Base-by-base conservation (phyloP, 306 rosid species). In the Phaseolus lunatus region DNA sequence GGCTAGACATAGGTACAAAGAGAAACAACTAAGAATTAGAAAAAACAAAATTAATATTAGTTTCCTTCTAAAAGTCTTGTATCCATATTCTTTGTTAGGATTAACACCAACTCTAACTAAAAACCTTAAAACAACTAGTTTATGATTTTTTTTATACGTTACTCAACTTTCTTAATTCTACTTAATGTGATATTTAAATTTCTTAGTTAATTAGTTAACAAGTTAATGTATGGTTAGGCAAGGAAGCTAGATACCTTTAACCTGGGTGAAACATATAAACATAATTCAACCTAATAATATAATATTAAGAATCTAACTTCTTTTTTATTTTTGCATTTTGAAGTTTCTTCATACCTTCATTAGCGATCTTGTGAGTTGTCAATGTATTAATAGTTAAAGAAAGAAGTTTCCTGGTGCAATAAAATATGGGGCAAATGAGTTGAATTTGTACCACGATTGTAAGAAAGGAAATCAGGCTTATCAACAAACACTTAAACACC, bases 391-490 rank as follows among this genome's bases (percentile, higher is more conserved):
- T 64, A 9, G 29, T 9, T 15, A 14, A 11, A 33, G 16, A 63
- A 63, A 33, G 5, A 41, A 45, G 72, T 13, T 14, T 39, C 44
- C 10, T 29, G 5, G 13, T 14, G 7, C 27, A 20, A 48, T 10
- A 7, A 67, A 62, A 75, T 29, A 31, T 47, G 39, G 39, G 26
- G 16, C 62, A 48, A 63, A n/a, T 31, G 61, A 75, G 26, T 8
- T 19, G 62, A 48, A 53, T 50, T 39, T 23, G 56, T 8, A 10
- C 56, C 56, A 16, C 10, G 53, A 37, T 54, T 11, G 24, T 3
- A 29, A 59, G 5, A 4, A 59, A 29, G 67, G 13, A 27, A 5
- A 61, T 29, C 12, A 29, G 3, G 0, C 44, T 61, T 61, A 61
- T 61, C 13, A 29, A 29, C 23, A 61, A 29, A 61, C 23, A 29